These are phyloP conservation scores for Seminavis robusta DNA, from an alignment of 108 stramenopile genomes.

Conservation along the genomic window DNA sequence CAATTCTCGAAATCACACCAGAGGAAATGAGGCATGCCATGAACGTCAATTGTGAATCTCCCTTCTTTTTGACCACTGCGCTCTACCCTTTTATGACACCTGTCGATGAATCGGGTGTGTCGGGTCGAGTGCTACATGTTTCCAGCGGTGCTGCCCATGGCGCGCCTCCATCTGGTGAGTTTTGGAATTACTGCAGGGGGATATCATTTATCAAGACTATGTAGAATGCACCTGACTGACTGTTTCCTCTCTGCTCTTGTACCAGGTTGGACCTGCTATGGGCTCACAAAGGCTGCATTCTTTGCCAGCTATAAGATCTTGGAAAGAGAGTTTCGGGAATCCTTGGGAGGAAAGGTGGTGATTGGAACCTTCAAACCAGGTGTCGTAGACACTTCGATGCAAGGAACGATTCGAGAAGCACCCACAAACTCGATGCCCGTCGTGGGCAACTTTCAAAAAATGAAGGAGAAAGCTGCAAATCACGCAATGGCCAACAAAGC, in stretches of 20 bases:
- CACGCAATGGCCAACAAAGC: background rate
- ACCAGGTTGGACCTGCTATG: conserved; percentile 71
- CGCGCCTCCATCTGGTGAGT: conserved; percentile 45
- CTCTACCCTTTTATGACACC: conserved; percentile 44
- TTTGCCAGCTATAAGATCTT: conserved; percentile 18
- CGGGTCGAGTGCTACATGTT: conserved; percentile 42
- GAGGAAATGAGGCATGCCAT: conserved; percentile 11
- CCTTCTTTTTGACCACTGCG: conserved; percentile 55
- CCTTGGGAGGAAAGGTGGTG: conserved; percentile 15
- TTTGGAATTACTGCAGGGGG: too few relatives aligned
- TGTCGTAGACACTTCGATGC: conserved; percentile 75
- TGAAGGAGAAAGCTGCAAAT: conserved; percentile 18
- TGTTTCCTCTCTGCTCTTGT: too few relatives aligned
- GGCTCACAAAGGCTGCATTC: conserved; percentile 65
- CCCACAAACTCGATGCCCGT: conserved; percentile 36
- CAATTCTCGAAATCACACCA: conserved; percentile 13
- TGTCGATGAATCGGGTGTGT: conserved; percentile 1
- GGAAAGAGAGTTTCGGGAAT: conserved; percentile 14
- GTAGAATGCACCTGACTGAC: too few relatives aligned
- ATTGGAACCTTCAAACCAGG: conserved; percentile 45
- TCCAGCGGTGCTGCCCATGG: conserved; percentile 39
- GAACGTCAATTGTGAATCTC: conserved; percentile 34
- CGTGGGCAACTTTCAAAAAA: conserved; percentile 10
- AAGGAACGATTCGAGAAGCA: conserved; percentile 50
- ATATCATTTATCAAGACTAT: too few relatives aligned